Conservation (phyloP, 1,139 yeast species). For the Nakaseomyces kungkrabaensis region DNA sequence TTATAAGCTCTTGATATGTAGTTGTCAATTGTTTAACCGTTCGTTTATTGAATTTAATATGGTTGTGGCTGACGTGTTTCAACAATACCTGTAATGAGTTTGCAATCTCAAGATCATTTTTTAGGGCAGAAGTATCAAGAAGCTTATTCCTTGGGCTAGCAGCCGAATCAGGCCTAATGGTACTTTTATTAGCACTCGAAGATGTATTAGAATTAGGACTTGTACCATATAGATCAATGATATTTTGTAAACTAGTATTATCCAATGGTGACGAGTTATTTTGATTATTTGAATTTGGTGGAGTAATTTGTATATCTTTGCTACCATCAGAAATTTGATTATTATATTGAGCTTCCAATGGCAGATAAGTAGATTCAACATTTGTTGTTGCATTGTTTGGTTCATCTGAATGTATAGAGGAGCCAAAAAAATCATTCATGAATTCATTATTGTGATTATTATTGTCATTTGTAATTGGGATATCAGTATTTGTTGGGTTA, state of each 20-base stretch:
- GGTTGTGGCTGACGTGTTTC: background rate
- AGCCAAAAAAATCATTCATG: background rate
- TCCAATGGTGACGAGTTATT: background rate
- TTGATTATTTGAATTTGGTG: background rate
- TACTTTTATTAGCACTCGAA: background rate
- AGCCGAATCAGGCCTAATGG: background rate
- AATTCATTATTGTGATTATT: background rate
- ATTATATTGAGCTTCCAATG: background rate
- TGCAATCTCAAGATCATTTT: conserved; percentile 1
- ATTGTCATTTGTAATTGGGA: background rate
- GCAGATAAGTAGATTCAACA: background rate
- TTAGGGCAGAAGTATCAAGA: background rate
- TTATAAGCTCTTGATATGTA: background rate
- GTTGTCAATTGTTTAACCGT: background rate
- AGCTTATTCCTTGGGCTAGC: background rate
- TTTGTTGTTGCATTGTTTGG: background rate
- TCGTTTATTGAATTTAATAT: background rate
- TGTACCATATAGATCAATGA: conserved; percentile 1
- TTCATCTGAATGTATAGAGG: background rate
- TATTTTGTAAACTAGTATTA: background rate
- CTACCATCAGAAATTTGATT: background rate
- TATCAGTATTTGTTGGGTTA: conserved; percentile 5
- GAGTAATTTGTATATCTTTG: background rate
- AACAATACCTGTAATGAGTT: background rate
- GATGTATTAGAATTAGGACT: conserved; percentile 1